Conservation (phyloP, 2,329 filamentous ascomycete genomes). For the Fusarium humuli region DNA sequence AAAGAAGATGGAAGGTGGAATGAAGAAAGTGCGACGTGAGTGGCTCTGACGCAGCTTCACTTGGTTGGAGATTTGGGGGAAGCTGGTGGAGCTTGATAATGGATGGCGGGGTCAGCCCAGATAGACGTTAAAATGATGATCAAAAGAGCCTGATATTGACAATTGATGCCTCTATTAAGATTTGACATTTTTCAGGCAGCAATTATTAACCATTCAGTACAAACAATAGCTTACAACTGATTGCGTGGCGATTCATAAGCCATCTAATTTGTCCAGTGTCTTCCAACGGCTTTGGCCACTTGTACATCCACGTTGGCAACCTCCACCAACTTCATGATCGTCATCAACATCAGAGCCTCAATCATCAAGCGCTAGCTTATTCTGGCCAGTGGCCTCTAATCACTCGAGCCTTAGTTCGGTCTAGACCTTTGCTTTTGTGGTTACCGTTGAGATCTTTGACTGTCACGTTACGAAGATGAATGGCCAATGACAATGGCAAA, state of each 20-base stretch:
- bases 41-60: conserved; percentile 8
- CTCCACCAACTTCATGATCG: conserved; percentile 38
- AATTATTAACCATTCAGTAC: not conserved
- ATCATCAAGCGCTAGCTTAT: conserved; percentile 25
- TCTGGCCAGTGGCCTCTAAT: conserved; percentile 11
- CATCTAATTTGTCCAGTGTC: not conserved
- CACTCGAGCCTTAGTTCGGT: not conserved
- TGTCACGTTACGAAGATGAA: conserved; percentile 15
- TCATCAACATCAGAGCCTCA: conserved; percentile 39
- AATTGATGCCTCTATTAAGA: not conserved
- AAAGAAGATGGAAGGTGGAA: conserved; percentile 1
- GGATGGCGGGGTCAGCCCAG: conserved; percentile 31
- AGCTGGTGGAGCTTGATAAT: conserved; percentile 31
- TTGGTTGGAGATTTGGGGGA: conserved; percentile 23
- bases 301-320: conserved; percentile 24
- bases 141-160: conserved; percentile 21
- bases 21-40: not conserved
- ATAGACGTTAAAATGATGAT: not conserved
- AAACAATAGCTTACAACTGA: not conserved
- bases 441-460: not conserved
- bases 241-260: conserved; percentile 29
- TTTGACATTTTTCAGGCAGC: conserved; percentile 6
- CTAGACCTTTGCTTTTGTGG: conserved; percentile 13
- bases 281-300: conserved; percentile 3
- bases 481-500: conserved; percentile 2